Evolutionary conservation across 306 rosid genomes (phyloP), one percentile per base, ranked within the genome.

Genomic region (Gynostemma pentaphyllum): DNA sequence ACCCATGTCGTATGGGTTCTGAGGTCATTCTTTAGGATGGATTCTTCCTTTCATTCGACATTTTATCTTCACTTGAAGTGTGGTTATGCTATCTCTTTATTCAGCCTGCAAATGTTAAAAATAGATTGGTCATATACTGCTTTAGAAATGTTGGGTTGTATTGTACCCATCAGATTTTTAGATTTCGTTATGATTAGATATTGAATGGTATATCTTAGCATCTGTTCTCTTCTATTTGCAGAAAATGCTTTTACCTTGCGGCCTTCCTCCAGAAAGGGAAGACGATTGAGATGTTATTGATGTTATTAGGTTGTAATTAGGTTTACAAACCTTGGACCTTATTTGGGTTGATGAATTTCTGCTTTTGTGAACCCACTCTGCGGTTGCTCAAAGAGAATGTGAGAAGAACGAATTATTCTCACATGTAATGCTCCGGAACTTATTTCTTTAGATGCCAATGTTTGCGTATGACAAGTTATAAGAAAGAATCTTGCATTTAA

Each of bases 221-320:
- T 24, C 14, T 0, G 5, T 21, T 23, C 55, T 30, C 21, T 12
- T 69, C 14, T 24, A 16, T 70, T 24, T 47, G 77, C 83, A 87
- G 97, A 90, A 85, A 81, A 90, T 90, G 97, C 95, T 90, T 29
- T 70, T 90, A 77, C 97, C 97, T 30, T 90, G 97, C 30, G 96
- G 97, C 53, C 81, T 88, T 53, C 95, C 96, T 53, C 96, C 97
- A 1, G 97, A 90, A 57, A 85, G 91, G 71, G 96, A 90, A 72
- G 91, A 90, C 30, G 97, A 90, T 57, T 87, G 73, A 80, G 73
- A 52, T 6, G 11, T 15, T 19, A 32, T n/a, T n/a, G 21, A 29
- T 9, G 11, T 14, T 61, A 14, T 61, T 23, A 3, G 66, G 34
- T 60, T 26, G 66, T 39, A 23, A 60, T 42, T 13, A 13, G 45